phyloP scores from a whole-genome alignment of 495 filamentous ascomycete species.

The Lindgomyces ingoldianus region DNA sequence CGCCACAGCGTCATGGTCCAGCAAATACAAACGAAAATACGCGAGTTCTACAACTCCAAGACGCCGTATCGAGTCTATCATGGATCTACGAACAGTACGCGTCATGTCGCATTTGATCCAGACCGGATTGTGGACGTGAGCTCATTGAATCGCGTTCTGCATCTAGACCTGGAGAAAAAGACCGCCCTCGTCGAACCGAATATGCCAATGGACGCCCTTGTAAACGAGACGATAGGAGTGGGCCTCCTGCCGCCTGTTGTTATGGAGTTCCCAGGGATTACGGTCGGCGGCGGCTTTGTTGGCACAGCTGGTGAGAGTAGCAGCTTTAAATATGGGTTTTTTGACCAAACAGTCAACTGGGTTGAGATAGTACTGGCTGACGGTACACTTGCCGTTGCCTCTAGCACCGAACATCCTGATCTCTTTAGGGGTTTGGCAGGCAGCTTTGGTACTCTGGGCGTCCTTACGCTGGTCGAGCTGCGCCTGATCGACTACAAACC shows the following conservation, averaged over 20 bases:
- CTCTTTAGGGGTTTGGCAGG: slow-evolving; percentile 58
- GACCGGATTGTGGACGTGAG: slow-evolving; percentile 59
- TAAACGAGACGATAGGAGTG: slow-evolving; percentile 53
- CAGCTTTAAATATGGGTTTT: slow-evolving; percentile 60
- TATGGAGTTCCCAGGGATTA: slow-evolving; percentile 67
- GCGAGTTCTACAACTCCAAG: slow-evolving; percentile 11
- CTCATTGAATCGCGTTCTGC: slow-evolving; percentile 41
- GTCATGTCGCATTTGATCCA: slow-evolving; percentile 47
- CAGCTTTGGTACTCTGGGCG: slow-evolving; percentile 59
- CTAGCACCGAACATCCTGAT: slow-evolving; percentile 48
- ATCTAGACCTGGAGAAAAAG: slow-evolving; percentile 45
- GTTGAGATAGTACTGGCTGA: slow-evolving; percentile 63
- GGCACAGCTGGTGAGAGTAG: slow-evolving; percentile 63
- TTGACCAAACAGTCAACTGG: slow-evolving; percentile 54
- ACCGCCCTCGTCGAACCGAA: slow-evolving; percentile 62
- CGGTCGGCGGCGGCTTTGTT: slow-evolving; percentile 62
- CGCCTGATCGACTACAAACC: slow-evolving; percentile 53
- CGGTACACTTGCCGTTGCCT: slow-evolving; percentile 52
- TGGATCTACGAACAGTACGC: slow-evolving; percentile 74
- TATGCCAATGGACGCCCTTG: slow-evolving; percentile 64
- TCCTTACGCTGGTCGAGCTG: slow-evolving; percentile 59
- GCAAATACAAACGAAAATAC: slow-evolving; percentile 9
- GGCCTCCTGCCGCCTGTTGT: slow-evolving; percentile 59
- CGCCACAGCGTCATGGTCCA: slow-evolving; percentile 21
- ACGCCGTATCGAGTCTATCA: slow-evolving; percentile 70